Evolutionary conservation across 1,284 basidiomycete species (phyloP).

Genomic region (Trametes sp.): DNA sequence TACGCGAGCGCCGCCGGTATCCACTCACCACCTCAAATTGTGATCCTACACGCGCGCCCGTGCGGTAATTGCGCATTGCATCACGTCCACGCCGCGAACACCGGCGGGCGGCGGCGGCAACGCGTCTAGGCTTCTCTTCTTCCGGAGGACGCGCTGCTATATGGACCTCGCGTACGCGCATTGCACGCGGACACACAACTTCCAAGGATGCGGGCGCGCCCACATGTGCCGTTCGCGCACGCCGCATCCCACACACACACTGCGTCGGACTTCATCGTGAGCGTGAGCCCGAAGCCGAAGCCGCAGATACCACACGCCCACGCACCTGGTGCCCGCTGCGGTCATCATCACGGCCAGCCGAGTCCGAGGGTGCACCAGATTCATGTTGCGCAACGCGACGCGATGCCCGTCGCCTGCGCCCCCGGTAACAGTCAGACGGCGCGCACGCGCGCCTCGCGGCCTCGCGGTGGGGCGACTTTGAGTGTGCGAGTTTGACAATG

Average conservation of each 20-base stretch:
- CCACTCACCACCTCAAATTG: not conserved
- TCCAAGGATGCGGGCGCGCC: slow-evolving; percentile 15
- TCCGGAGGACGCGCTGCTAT: not conserved
- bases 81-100: not conserved
- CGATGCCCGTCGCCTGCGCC: too few species aligned
- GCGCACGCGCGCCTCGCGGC: too few species aligned
- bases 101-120: not conserved
- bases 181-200: not conserved
- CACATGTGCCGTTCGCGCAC: slow-evolving; percentile 3
- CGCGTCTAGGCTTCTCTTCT: too few species aligned
- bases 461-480: not conserved
- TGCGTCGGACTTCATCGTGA: not conserved
- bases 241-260: not conserved
- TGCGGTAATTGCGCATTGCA: not conserved
- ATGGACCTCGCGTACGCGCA: not conserved
- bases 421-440: not conserved
- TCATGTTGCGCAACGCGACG: too few species aligned
- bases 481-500: not conserved
- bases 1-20: not conserved
- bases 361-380: too few species aligned
- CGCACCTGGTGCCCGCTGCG: too few species aligned
- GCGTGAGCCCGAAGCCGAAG: too few species aligned
- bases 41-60: not conserved
- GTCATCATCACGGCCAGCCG: too few species aligned
- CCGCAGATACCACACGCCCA: too few species aligned